Percentiles rank a stretch among this genome's conserved stretches.
These are phyloP conservation scores for Pseudopyrenochaeta lycopersici DNA, from an alignment of 2,329 filamentous ascomycete genomes.

Conservation along the genomic window DNA sequence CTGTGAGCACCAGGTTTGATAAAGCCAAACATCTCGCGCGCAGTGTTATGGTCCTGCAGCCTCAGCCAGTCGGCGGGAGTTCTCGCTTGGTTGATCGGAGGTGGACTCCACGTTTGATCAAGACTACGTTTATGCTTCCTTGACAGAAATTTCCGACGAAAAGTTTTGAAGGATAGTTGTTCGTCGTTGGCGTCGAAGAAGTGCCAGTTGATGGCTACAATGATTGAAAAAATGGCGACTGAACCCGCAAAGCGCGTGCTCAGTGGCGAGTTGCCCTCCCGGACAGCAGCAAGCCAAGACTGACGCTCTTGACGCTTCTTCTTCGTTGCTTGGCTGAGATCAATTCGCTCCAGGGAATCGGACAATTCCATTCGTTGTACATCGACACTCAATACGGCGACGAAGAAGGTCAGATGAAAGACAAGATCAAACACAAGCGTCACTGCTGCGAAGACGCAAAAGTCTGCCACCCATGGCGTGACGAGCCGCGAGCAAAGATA, in stretches of 20 bases:
- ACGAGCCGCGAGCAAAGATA: slow-evolving; percentile 72
- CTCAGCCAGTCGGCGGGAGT: slow-evolving; percentile 80
- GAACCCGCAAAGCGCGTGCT: slow-evolving; percentile 80
- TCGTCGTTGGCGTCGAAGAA: slow-evolving; percentile 71
- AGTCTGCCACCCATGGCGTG: slow-evolving; percentile 74
- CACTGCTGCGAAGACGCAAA: slow-evolving; percentile 79
- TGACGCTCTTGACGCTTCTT: slow-evolving; percentile 58
- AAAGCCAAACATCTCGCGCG: slow-evolving; percentile 77
- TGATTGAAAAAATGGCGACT: slow-evolving; percentile 75
- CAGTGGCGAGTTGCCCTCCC: slow-evolving; percentile 71
- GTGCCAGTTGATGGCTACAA: slow-evolving; percentile 79
- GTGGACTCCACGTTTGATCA: slow-evolving; percentile 47
- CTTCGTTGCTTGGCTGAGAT: slow-evolving; percentile 49
- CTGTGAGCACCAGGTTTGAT: slow-evolving; percentile 76
- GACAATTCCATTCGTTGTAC: slow-evolving; percentile 78
- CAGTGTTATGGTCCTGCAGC: slow-evolving; percentile 81
- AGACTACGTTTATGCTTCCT: slow-evolving; percentile 24
- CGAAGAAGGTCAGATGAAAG: slow-evolving; percentile 81
- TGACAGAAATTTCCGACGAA: slow-evolving; percentile 34
- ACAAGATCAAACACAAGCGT: slow-evolving; percentile 81
- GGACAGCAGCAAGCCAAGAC: slow-evolving; percentile 69
- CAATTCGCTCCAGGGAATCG: slow-evolving; percentile 68
- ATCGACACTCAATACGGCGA: slow-evolving; percentile 81
- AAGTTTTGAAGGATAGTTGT: slow-evolving; percentile 31
- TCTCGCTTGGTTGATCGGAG: slow-evolving; percentile 75